Evolutionary conservation across 2,329 filamentous ascomycete species (phyloP).

Genomic region (Aspergillus niger): DNA sequence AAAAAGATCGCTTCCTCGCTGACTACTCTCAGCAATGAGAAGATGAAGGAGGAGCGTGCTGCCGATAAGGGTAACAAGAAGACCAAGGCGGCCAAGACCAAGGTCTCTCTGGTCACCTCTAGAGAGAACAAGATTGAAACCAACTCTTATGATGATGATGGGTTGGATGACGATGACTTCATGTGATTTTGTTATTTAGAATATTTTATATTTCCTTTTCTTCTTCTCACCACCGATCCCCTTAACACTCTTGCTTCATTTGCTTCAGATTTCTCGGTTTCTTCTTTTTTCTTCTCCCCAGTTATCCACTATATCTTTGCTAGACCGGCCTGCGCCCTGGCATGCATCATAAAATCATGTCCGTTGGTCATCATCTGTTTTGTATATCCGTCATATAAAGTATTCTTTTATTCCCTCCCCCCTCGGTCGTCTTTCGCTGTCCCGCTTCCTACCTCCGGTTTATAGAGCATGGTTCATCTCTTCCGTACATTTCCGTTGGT

Average conservation of each 20-base stretch:
- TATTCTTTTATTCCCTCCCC: not conserved
- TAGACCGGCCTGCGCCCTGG: not conserved
- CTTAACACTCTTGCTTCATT: not conserved
- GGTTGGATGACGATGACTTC: conserved; percentile 66
- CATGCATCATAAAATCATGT: conserved; percentile 2
- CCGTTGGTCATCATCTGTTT: not conserved
- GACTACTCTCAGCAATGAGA: conserved; percentile 93
- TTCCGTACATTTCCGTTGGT: not conserved
- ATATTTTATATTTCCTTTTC: not conserved
- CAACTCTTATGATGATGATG: conserved; percentile 80
- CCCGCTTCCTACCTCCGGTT: not conserved
- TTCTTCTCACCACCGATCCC: conserved; percentile 5
- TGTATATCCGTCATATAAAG: conserved; percentile 11
- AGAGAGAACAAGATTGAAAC: conserved; percentile 66
- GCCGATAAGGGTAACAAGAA: conserved; percentile 95
- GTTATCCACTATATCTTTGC: not conserved
- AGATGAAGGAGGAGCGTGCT: conserved; percentile 97
- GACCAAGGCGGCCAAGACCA: conserved; percentile 93
- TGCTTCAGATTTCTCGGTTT: not conserved
- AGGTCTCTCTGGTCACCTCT: conserved; percentile 72
- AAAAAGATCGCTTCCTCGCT: conserved; percentile 90
- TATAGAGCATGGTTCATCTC: not conserved
- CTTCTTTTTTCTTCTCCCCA: not conserved
- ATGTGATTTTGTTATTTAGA: conserved; percentile 42
- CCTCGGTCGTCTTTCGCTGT: not conserved